Evolutionary conservation across 2,329 filamentous ascomycete genomes (phyloP), one percentile per base, ranked within the genome.

Genomic region (Knoxdaviesia capensis): DNA sequence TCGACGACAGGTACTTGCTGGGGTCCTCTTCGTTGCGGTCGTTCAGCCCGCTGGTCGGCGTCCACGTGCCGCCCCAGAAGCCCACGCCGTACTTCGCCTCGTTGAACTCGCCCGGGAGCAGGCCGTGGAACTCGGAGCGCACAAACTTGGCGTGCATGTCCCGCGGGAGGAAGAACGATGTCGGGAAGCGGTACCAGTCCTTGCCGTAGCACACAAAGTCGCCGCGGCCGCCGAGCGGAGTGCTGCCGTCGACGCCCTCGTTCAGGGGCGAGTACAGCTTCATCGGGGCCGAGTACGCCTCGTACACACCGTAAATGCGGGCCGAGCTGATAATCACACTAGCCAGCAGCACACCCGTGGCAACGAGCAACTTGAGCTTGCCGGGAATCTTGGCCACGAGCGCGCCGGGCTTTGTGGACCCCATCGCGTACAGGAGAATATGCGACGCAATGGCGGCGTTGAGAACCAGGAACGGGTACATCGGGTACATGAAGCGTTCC

Each of bases 161-260:
- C n/a, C 77, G 65, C 0, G 90, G 88, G 3, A 98, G 66, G 55
- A 90, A 86, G 62, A 86, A 96, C 0, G 87, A 92, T 1, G 82
- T 88, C 1, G 90, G 88, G 55, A 94, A 96, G 34, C 90, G 82
- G 58, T 98, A 94, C 90, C 90, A 98, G 56, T 98, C 90, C 56
- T 96, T 98, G 31, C 84, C 86, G 35, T 94, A 72, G 56, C 90
- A 98, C 3, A 98, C 74, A 11, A 68, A 76, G 47, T 84, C 79
- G 10, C 77, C 81, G 2, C 62, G 56, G 0, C 62, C 58, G 2
- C 74, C 70, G 5, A 81, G 50, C 1, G 64, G 68, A 6, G 62
- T 52, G 9, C 66, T 52, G 38, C 63, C 61, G 20, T 66, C 52
- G 1, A 62, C 56, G 9, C 60, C 61, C 20, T 71, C 68, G 43